Percentiles rank a stretch among this genome's conserved stretches.
phyloP scores from a whole-genome alignment of 2,329 filamentous ascomycete species.

The Diaporthe sp. region DNA sequence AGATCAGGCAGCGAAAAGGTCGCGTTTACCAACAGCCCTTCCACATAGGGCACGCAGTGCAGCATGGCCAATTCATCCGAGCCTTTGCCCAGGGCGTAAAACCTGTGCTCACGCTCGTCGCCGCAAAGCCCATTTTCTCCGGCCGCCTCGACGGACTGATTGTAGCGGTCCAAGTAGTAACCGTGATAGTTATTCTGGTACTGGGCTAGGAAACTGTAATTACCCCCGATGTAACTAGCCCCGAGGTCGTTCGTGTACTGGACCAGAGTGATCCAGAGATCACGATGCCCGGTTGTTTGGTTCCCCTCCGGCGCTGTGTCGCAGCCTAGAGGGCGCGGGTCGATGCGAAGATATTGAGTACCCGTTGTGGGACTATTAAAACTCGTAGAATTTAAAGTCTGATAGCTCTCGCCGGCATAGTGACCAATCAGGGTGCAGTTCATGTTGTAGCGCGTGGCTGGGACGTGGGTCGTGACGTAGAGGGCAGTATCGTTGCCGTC shows the following conservation, averaged over 20 bases:
- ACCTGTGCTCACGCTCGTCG: not conserved
- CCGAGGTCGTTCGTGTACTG: no score
- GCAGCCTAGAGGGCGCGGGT: not conserved
- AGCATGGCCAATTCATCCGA: not conserved
- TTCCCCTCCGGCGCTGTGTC: not conserved
- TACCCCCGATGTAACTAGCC: no score
- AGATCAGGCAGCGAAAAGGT: not conserved
- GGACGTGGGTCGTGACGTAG: not conserved
- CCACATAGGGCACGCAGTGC: not conserved
- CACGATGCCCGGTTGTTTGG: not conserved
- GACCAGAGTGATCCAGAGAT: no score
- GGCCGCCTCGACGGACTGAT: rapidly evolving
- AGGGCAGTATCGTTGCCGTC: not conserved
- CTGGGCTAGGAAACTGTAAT: no score
- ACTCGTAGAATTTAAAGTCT: no score
- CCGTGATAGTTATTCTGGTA: no score
- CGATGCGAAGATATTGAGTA: not conserved
- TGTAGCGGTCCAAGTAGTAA: no score
- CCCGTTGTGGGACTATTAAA: no score
- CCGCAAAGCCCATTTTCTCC: no score
- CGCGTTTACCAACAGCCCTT: not conserved
- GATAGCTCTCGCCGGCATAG: not conserved
- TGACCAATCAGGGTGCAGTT: not conserved
- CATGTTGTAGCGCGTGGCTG: not conserved
- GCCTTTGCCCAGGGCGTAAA: not conserved